Evolutionary conservation across 768 basidiomycete species (phyloP), one percentile per base, ranked within the genome.

Genomic region (Pholiota molesta): DNA sequence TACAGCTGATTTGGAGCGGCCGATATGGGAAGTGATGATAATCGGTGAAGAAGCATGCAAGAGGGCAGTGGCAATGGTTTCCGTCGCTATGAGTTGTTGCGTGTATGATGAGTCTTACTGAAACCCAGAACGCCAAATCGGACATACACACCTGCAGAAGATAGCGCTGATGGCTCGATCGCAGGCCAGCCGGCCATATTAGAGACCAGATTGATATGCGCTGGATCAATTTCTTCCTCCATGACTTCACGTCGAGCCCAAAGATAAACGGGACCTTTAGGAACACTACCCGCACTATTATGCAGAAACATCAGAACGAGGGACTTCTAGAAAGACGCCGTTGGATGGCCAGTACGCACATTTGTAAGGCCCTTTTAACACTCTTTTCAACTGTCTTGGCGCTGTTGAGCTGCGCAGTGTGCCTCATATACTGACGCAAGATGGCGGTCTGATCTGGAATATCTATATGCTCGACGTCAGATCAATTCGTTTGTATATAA

Each of bases 361-460:
- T 85, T 69, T 91, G 89, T 54, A 91, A 69, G 0, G 87, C 83
- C 26, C 90, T 79, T 44, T 82, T 75, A 5, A 90, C 76, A 1
- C 80, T 73, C 60, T 84, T 78, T 5, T 84, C 73, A 7, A 83
- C 75, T 37, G 81, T 87, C 63, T 75, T 80, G 0, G 83, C 82
- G 60, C 84, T 86, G 29, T 79, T 65, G 2, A 92, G 82, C 62
- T 91, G 86, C 0, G 82, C 79, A 0, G 85, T 81, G 67, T 83
- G 83, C 10, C 89, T 79, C 89, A 90, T 91, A 70, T 91, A 92
- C 66, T 90, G 89, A 1, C 90, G 83, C 28, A 90, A 83, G 57
- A 91, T 90, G 4, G 82, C 78, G 1, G 87, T 67, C 66, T 92
- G 90, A 68, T 91, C 90, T n/a, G 85, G 85, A 6, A 86, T 78